Conservation (phyloP, 495 filamentous ascomycete genomes). For the Podospora australis region DNA sequence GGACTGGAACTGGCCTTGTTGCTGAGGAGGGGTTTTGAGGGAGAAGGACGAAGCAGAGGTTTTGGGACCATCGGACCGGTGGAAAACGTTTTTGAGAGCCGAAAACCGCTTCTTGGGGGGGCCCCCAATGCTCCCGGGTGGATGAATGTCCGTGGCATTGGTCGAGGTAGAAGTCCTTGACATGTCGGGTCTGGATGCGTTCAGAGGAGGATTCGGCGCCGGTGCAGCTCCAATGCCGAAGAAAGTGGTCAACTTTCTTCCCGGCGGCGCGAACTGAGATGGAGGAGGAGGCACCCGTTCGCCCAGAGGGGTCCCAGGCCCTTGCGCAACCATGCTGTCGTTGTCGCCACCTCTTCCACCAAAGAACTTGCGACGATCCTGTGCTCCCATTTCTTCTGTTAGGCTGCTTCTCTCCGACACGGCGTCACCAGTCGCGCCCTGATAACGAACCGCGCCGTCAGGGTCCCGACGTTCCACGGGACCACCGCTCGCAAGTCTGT, state of each 20-base stretch:
- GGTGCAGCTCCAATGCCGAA: slow-evolving; percentile 12
- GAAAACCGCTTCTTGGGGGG: slow-evolving; percentile 31
- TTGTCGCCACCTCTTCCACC: slow-evolving; percentile 15
- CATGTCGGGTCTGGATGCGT: slow-evolving; percentile 4
- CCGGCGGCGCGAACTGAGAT: slow-evolving; percentile 16
- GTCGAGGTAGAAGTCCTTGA: slow-evolving; percentile 19
- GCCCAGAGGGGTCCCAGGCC: slow-evolving; percentile 15
- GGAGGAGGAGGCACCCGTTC: slow-evolving; percentile 13
- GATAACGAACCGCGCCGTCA: slow-evolving; percentile 8
- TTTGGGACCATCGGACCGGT: slow-evolving; percentile 7
- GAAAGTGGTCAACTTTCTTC: slow-evolving; percentile 17
- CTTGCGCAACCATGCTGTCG: slow-evolving; percentile 27
- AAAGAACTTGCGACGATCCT: slow-evolving; percentile 16
- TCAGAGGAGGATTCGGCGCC: slow-evolving; percentile 1
- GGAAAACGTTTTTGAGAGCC: slow-evolving; percentile 23
- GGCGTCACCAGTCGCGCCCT: slow-evolving; percentile 24
- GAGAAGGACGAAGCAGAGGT: slow-evolving; percentile 2
- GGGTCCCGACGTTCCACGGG: slow-evolving; percentile 25
- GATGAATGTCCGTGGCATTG: slow-evolving; percentile 5
- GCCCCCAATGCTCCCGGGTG: slow-evolving; percentile 9
- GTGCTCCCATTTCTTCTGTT: slow-evolving; percentile 24
- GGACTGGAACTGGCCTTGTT: slow-evolving; percentile 8
- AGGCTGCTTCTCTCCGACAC: slow-evolving; percentile 28
- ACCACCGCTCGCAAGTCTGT: slow-evolving; percentile 23
- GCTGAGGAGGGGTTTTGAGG: slow-evolving; percentile 6